Evolutionary conservation across 2,329 filamentous ascomycete species (phyloP).

Genomic region (Xylariaceae sp.): DNA sequence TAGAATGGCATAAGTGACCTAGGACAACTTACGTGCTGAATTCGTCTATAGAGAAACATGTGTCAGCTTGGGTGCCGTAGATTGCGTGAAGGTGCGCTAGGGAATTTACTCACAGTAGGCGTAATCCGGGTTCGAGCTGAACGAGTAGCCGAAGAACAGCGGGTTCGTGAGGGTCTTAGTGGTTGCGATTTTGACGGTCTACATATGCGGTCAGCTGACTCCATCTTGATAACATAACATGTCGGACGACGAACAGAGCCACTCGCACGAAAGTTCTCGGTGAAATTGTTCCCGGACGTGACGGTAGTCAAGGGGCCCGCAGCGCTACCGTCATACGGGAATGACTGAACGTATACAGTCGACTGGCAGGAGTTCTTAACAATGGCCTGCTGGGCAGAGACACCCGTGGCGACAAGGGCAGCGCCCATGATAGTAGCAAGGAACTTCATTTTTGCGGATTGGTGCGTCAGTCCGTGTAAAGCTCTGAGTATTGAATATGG

Average conservation of each 20-base stretch:
- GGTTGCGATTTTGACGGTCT: constrained; percentile 51
- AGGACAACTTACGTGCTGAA: constrained; percentile 43
- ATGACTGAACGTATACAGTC: constrained; percentile 47
- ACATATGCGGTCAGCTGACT: constrained; percentile 22
- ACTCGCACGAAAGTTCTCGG: constrained; percentile 42
- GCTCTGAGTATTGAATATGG: background rate
- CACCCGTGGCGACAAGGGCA: constrained; percentile 41
- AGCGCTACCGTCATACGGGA: constrained; percentile 41
- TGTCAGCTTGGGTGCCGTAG: constrained; percentile 1
- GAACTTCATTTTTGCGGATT: constrained; percentile 38
- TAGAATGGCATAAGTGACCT: background rate
- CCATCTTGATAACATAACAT: background rate
- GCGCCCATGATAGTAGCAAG: constrained; percentile 36
- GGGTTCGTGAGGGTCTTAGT: constrained; percentile 45
- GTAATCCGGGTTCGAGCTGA: constrained; percentile 5
- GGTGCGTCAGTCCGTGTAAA: background rate
- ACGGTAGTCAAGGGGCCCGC: constrained; percentile 43
- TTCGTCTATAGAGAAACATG: constrained; percentile 41
- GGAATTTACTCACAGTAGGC: background rate
- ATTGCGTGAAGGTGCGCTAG: background rate
- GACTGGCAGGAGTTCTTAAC: constrained; percentile 45
- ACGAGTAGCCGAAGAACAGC: constrained; percentile 34
- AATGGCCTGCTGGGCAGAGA: constrained; percentile 44
- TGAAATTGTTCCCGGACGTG: constrained; percentile 33
- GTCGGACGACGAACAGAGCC: constrained; percentile 44